Evolutionary conservation across 768 basidiomycete genomes (phyloP), one percentile per base, ranked within the genome.

Genomic region (Fistulinella prunicolor): DNA sequence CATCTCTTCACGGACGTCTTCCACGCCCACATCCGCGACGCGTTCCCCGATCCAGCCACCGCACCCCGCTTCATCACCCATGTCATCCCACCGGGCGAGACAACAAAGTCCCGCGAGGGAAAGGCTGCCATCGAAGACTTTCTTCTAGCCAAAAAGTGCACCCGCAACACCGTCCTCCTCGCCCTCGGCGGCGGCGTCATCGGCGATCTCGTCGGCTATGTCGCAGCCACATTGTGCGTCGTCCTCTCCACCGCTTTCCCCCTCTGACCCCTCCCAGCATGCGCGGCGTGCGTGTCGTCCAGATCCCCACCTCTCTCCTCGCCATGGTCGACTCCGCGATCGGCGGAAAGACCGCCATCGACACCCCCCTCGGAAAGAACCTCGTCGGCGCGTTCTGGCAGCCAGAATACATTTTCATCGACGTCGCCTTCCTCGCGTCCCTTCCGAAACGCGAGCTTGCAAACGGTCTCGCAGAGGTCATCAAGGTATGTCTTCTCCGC

Each of bases 251-350:
- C 1, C 2, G 0, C 29, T 9, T 16, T 3, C 39, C 22, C 1
- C 6, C 19, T 12, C 48, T 56, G 24, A 58, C 50, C 6, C 46
- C 30, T n/a, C 37, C 35, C 53, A 95, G 94, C 72, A 99, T 99
- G 96, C 88, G 96, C 44, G 96, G 96, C 7, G 82, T 98, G 20
- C 89, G 87, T 47, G 89, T 95, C 69, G 85, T 91, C 19, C 96
- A 99, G 71, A 89, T 99, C 46, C 96, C 96, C 0, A 97, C 96
- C 0, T 96, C 94, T 0, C 76, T 99, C 2, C 79, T 99, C 49
- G 93, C 94, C 6, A 99, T 99, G 96, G 96, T 99, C 20, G 96
- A 99, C 69, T 97, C 94, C 0, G 86, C 91, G 51, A 85, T 99
- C 37, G 96, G 96, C 6, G 95, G 96, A 29, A 99, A 97, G 76